Conservation (phyloP, 129 eudicot species). For the Tagetes erecta region DNA sequence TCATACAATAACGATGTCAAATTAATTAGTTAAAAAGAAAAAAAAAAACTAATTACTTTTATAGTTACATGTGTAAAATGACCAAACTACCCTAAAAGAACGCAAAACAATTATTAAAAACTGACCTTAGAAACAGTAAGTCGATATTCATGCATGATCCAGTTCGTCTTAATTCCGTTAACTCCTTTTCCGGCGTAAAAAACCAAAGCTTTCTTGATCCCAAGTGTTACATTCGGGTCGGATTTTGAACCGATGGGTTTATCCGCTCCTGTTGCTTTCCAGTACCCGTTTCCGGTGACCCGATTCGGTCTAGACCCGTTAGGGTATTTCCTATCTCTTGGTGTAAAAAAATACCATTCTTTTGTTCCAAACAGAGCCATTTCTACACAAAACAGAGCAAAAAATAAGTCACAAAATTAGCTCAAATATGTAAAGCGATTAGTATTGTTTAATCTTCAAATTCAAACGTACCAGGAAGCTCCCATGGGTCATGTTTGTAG, state of each 20-base stretch:
- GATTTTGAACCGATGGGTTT: constrained; percentile 26
- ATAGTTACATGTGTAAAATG: no score
- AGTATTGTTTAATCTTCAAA: no score
- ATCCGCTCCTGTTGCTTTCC: constrained; percentile 51
- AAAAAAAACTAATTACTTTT: neutral
- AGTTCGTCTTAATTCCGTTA: constrained; percentile 36
- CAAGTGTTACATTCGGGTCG: constrained; percentile 17
- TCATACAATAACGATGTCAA: constrained; percentile 6
- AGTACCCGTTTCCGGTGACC: constrained; percentile 42
- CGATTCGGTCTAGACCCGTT: constrained; percentile 43
- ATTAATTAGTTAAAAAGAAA: neutral
- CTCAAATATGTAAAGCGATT: no score
- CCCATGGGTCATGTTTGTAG: constrained; percentile 45
- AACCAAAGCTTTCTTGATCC: constrained; percentile 39
- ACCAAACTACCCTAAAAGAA: no score
- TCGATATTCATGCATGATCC: constrained; percentile 50
- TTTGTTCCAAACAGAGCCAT: constrained; percentile 42
- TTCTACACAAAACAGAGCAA: constrained; percentile 4
- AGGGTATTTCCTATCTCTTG: constrained; percentile 45
- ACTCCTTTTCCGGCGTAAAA: constrained; percentile 39
- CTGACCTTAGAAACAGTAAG: constrained; percentile 23
- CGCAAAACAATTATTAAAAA: neutral
- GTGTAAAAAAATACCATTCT: constrained; percentile 48
- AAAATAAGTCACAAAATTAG: neutral
- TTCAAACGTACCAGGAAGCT: constrained; percentile 38